Base-by-base conservation (phyloP, 495 filamentous ascomycete genomes). In the Aspergillus conjunctus region DNA sequence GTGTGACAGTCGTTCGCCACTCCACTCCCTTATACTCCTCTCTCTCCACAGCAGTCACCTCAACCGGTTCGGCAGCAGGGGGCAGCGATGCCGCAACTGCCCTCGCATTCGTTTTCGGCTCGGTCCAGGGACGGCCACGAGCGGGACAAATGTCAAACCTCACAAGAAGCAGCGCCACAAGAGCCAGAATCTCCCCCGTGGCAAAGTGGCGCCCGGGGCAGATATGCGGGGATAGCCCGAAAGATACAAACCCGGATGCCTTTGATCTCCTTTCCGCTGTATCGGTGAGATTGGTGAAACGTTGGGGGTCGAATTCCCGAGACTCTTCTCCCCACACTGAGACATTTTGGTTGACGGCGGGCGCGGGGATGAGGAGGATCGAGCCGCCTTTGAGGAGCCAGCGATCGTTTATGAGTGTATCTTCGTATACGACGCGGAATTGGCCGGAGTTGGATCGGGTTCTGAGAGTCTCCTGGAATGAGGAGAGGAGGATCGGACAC, bases 181-280 rank as follows among this genome's bases (percentile, higher is more conserved):
- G 18, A 2, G 63, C 66, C 32, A 80, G 15, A 34, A 81, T 75
- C 60, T 79, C 77, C 18, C 68, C 67, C 10, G 64, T 72, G 3
- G 77, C 79, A 67, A 81, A 82, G 63, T 81, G 74, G 11, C 79
- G 64, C 8, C 81, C 79, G 15, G 79, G 78, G 62, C 79, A 83
- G 33, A 80, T 67, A 8, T 64, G 65, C 1, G 70, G 71, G 20
- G 79, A 77, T 1, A 76, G 61, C 11, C 81, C 80, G 61, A 82
- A 82, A 0, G 67, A 55, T 49, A 77, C 56, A 53, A 78, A 78
- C 2, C 66, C 75, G 15, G 66, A 63, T 9, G 67, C 22, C 12
- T 67, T 59, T 1, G 66, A 54, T 26, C 48, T n/a, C 3, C 4
- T 30, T 32, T 37, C 6, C 11, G 11, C n/a, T 39, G 60, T 59